Conservation (phyloP, 2,329 filamentous ascomycete species). For the Tolypocladium pustulatum region DNA sequence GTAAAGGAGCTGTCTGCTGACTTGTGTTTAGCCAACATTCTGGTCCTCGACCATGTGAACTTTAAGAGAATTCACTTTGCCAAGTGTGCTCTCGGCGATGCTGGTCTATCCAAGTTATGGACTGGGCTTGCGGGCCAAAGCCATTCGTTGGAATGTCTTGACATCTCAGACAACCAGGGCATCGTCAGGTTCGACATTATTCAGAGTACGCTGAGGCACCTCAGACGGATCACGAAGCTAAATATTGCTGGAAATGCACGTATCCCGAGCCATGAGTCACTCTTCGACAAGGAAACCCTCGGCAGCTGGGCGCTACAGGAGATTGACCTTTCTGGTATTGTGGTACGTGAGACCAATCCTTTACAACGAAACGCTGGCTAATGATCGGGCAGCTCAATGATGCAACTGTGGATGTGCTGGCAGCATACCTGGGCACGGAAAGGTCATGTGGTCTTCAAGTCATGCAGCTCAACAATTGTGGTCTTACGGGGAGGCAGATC, state of each 20-base stretch:
- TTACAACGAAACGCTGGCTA: not conserved
- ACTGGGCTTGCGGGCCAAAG: constrained; percentile 33
- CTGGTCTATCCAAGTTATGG: constrained; percentile 36
- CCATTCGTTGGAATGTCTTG: constrained; percentile 33
- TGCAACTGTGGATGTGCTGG: constrained; percentile 34
- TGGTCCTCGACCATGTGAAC: constrained; percentile 23
- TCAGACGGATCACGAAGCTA: constrained; percentile 33
- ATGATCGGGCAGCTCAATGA: constrained; percentile 31
- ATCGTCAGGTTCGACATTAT: constrained; percentile 37
- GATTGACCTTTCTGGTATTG: constrained; percentile 43
- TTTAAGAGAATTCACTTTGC: constrained; percentile 40
- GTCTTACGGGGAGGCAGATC: constrained; percentile 37
- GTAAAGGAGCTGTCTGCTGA: constrained; percentile 2
- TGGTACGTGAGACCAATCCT: constrained; percentile 22
- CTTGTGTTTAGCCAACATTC: constrained; percentile 16
- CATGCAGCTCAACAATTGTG: constrained; percentile 40
- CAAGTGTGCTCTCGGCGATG: constrained; percentile 39
- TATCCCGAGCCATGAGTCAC: constrained; percentile 29
- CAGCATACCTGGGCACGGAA: constrained; percentile 31
- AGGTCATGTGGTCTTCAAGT: constrained; percentile 30
- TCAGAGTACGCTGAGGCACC: constrained; percentile 30
- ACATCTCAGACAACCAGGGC: constrained; percentile 43
- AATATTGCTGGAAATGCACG: constrained; percentile 42
- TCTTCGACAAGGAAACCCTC: constrained; percentile 35
- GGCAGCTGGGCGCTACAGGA: constrained; percentile 38